These are phyloP conservation scores for Alectoria sarmentosa DNA, from an alignment of 495 filamentous ascomycete species.

Conservation along the genomic window DNA sequence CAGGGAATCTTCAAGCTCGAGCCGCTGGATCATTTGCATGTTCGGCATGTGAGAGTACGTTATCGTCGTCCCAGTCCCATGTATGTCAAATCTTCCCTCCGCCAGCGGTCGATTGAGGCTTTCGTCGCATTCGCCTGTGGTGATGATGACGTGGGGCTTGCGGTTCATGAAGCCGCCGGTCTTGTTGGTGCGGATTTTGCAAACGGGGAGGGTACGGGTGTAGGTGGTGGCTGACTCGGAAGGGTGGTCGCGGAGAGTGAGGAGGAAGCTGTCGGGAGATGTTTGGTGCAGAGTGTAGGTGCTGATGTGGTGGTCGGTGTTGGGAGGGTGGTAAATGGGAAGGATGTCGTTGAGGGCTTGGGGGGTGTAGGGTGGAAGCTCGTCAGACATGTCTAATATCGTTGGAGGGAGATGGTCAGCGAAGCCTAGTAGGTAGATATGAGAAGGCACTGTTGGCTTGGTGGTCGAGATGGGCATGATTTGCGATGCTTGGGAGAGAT, in stretches of 20 bases:
- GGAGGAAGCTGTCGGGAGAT: constrained; percentile 58
- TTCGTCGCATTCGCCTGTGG: constrained; percentile 2
- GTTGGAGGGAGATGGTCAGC: neutral
- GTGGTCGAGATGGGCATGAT: neutral
- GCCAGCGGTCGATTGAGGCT: constrained; percentile 18
- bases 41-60: constrained; percentile 75
- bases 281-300: constrained; percentile 66
- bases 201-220: neutral
- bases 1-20: constrained; percentile 77
- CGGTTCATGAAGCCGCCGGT: constrained; percentile 31
- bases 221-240: neutral
- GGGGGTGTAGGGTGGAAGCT: constrained; percentile 84
- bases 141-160: constrained; percentile 22
- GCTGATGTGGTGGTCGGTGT: constrained; percentile 43
- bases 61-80: constrained; percentile 79
- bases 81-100: constrained; percentile 70
- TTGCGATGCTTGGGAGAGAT: neutral
- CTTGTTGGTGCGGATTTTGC: constrained; percentile 37
- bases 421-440: neutral
- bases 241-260: constrained; percentile 38
- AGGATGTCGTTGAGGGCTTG: constrained; percentile 27
- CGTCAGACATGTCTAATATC: constrained; percentile 60
- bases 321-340: constrained; percentile 18
- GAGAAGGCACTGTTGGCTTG: neutral
- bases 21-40: constrained; percentile 73